Percentiles rank a stretch among this genome's conserved stretches.
Evolutionary conservation across 441 rosid genomes (phyloP).

Genomic region (Pelargonium citronellum): DNA sequence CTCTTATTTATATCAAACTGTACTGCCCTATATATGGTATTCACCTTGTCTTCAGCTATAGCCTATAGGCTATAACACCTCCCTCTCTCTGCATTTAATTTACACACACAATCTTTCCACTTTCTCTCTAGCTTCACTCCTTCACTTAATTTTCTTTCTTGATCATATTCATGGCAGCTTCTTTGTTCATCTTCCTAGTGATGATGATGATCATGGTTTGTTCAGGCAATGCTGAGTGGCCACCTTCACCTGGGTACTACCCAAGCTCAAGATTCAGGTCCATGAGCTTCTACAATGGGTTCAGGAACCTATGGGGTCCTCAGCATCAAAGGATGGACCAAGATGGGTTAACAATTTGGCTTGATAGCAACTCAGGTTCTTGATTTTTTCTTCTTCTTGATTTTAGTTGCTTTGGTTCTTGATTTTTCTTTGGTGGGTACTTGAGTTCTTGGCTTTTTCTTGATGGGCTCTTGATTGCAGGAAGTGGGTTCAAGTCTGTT

Average conservation of each 20-base stretch:
- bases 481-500: slow-evolving; percentile 89
- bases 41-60: no score
- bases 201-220: slow-evolving; percentile 31
- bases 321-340: slow-evolving; percentile 61
- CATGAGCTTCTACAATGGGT: slow-evolving; percentile 59
- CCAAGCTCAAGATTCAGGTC: slow-evolving; percentile 72
- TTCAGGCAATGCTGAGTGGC: slow-evolving; percentile 51
- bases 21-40: no score
- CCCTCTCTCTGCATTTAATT: slow-evolving; percentile 1
- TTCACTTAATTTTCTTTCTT: background rate
- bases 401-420: background rate
- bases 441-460: slow-evolving; percentile 5
- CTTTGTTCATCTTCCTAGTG: slow-evolving; percentile 23
- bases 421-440: slow-evolving; percentile 10
- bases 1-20: no score
- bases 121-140: background rate
- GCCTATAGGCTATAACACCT: background rate
- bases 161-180: slow-evolving; percentile 34
- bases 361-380: slow-evolving; percentile 68
- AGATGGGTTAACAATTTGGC: slow-evolving; percentile 72
- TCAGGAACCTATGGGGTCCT: slow-evolving; percentile 80
- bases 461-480: slow-evolving; percentile 25
- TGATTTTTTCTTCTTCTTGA: background rate
- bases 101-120: slow-evolving; percentile 1
- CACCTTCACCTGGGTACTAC: slow-evolving; percentile 88